Evolutionary conservation across 192 early-diverging fungal species (phyloP), one percentile per base, ranked within the genome.

Genomic region (Phycomyces blakesleeanus): DNA sequence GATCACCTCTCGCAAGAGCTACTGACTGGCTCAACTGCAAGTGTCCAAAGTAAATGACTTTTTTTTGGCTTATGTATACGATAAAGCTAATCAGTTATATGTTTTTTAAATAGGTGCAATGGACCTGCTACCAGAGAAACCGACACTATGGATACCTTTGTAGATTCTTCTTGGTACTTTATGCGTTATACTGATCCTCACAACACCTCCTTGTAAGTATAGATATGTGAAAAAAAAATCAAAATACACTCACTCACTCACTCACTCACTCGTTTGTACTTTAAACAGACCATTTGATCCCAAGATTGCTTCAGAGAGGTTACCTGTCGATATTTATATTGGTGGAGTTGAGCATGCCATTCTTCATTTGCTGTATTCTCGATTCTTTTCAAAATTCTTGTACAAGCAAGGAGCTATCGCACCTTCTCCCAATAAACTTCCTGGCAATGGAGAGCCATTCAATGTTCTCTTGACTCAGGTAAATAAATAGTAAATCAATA

Each of bases 131-230:
- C 76, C 57, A 81, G 91, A 34, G 96, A 96, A 42, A 87, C 89
- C 14, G 96, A 98, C 59, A 96, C 96, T 2, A 94, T 98, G 86
- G 96, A 98, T 67, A 98, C 96, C 3, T 98, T 98, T 83, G 90
- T 98, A 8, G 96, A 98, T 67, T 96, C 93, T 4, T 90, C 96
- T 0, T 98, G 94, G 94, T 98, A 98, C 64, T 98, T 89, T 81
- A 75, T 98, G 68, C 80, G 96, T 51, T 94, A 82, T 63, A 64
- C 85, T 0, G 94, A 96, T 64, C 79, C 93, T 1, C 70, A 87
- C 14, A 96, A 94, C 74, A 53, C 44, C n/a, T 20, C 24, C 1
- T 42, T 68, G 75, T 76, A 76, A 59, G 77, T 62, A 56, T 15
- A n/a, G n/a, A n/a, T n/a, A n/a, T n/a, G n/a, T n/a, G n/a, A n/a